phyloP scores from a whole-genome alignment of 2,329 filamentous ascomycete genomes.

The Colletotrichum musicola region DNA sequence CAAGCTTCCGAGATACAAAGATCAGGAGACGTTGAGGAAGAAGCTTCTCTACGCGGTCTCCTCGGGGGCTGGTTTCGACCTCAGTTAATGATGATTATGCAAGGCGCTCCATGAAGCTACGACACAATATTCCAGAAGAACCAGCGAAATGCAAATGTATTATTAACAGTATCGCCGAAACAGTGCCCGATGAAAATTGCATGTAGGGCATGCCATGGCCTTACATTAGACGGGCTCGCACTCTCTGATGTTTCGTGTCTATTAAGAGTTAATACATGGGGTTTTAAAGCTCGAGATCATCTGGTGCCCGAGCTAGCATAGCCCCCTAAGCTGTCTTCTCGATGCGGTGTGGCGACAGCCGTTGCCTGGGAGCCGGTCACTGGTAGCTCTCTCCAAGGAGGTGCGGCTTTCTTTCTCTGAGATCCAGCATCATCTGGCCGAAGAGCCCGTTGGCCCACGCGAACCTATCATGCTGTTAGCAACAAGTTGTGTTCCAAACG shows the following conservation, averaged over 20 bases:
- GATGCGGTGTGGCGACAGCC: too few species aligned
- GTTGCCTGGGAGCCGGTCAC: constrained; percentile 9
- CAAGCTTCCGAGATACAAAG: constrained; percentile 87
- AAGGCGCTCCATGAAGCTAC: constrained; percentile 29
- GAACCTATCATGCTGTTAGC: constrained; percentile 72
- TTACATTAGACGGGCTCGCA: not conserved
- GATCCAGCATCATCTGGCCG: constrained; percentile 82
- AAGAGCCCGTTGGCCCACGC: constrained; percentile 93
- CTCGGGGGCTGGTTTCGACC: constrained; percentile 91
- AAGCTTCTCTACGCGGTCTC: constrained; percentile 93
- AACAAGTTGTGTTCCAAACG: not conserved
- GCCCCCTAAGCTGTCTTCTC: too few species aligned
- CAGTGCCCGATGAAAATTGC: not conserved
- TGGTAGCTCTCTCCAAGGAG: constrained; percentile 67
- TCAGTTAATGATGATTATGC: constrained; percentile 62
- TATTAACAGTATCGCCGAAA: not conserved
- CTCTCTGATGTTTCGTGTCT: not conserved
- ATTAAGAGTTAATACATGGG: not conserved
- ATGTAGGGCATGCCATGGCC: too few species aligned
- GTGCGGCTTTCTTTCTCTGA: constrained; percentile 79
- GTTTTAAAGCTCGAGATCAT: too few species aligned
- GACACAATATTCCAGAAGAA: constrained; percentile 19
- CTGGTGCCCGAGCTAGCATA: too few species aligned
- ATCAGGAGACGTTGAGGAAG: constrained; percentile 73
- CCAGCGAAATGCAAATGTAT: constrained; percentile 11